Conservation (phyloP, 108 stramenopile species). For the Parietichytrium sp. region DNA sequence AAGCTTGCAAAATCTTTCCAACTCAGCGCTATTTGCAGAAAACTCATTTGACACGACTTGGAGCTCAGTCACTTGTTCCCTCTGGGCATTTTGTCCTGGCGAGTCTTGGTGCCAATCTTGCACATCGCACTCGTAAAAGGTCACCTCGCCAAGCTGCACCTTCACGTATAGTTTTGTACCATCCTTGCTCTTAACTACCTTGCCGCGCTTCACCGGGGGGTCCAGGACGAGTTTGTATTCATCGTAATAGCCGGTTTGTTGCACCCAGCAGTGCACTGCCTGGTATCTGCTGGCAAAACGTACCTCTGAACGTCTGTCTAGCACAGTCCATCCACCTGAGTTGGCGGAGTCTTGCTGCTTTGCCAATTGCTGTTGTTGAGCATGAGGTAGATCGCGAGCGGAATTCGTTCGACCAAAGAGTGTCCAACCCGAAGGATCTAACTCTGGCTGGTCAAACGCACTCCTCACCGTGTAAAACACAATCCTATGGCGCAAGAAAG, state of each 20-base stretch:
- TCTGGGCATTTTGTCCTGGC: no score
- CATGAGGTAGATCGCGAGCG: no score
- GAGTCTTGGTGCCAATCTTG: not conserved
- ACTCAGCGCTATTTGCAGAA: not conserved
- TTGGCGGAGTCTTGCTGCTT: no score
- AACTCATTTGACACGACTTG: not conserved
- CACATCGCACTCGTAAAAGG: conserved; percentile 26
- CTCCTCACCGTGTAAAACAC: conserved; percentile 2
- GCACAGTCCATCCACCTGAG: conserved; percentile 20
- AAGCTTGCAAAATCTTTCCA: not conserved
- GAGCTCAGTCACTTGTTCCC: not conserved
- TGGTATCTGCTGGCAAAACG: conserved; percentile 23
- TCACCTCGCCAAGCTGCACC: not conserved
- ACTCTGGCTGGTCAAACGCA: not conserved
- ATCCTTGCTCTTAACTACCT: not conserved
- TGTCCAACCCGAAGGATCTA: conserved; percentile 34
- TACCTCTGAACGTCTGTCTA: conserved; percentile 4
- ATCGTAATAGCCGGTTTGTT: conserved; percentile 6
- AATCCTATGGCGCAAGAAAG: not conserved
- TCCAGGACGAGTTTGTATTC: conserved; percentile 8
- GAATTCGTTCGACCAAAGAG: not conserved
- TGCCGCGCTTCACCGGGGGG: not conserved
- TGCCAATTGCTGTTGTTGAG: no score
- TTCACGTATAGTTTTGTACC: not conserved
- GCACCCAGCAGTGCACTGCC: not conserved